Percentiles rank a stretch among this genome's conserved stretches.
Conservation (phyloP, 169 alveolate species). For the Babesia gibsoni region DNA sequence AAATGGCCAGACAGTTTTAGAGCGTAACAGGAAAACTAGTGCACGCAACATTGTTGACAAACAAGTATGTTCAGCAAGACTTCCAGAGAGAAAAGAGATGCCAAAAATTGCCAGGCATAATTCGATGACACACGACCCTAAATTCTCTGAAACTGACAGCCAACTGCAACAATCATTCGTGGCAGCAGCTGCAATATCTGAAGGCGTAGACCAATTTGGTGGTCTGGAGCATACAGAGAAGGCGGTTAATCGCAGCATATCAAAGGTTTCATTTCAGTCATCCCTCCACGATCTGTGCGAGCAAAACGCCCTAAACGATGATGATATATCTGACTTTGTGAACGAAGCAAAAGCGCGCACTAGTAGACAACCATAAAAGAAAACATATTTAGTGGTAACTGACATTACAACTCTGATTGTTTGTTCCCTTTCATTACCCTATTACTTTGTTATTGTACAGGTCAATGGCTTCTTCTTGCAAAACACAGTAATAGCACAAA, state of each 20-base stretch:
- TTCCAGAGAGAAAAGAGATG: background rate
- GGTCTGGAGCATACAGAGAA: background rate
- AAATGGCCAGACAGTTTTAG: constrained; percentile 20
- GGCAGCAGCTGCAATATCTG: no score
- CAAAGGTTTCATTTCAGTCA: constrained; percentile 32
- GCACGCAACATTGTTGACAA: background rate
- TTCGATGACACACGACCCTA: constrained; percentile 2
- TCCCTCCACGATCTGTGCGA: constrained; percentile 53
- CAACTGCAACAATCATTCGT: background rate
- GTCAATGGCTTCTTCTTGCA: no score
- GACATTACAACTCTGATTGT: no score
- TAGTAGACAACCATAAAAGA: no score
- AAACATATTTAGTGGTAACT: no score
- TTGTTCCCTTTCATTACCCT: no score
- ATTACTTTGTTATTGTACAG: no score
- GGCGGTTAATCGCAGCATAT: constrained; percentile 44
- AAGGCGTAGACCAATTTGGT: no score
- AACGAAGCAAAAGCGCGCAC: constrained; percentile 54
- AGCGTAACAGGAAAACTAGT: background rate
- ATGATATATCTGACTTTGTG: constrained; percentile 55
- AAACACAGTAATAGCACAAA: no score
- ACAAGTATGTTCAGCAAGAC: constrained; percentile 7
- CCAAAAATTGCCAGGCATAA: background rate
- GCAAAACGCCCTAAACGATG: constrained; percentile 30
- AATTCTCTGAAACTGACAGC: background rate